Evolutionary conservation across 495 filamentous ascomycete species (phyloP).

Genomic region (Xylaria cubensis): DNA sequence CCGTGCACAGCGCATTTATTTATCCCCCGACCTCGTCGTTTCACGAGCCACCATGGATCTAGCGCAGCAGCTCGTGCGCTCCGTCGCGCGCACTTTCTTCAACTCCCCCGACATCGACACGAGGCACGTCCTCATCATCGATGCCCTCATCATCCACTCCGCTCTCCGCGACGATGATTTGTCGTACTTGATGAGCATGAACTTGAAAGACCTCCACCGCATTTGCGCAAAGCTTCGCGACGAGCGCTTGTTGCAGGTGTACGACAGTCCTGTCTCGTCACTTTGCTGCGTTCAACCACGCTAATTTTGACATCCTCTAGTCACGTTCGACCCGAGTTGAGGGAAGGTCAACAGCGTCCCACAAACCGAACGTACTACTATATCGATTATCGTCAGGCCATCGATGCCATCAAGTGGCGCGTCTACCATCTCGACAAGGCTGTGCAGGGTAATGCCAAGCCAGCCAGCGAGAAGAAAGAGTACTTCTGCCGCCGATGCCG

Average conservation of each 20-base stretch:
- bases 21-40: background rate
- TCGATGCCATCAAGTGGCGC: slow-evolving; percentile 96
- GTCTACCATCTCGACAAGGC: slow-evolving; percentile 82
- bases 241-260: slow-evolving; percentile 84
- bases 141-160: slow-evolving; percentile 91
- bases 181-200: slow-evolving; percentile 81
- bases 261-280: slow-evolving; percentile 37
- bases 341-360: slow-evolving; percentile 80
- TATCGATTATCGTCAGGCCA: slow-evolving; percentile 90
- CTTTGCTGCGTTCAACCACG: background rate
- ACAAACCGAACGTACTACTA: slow-evolving; percentile 92
- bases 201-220: slow-evolving; percentile 87
- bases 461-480: slow-evolving; percentile 86
- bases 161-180: slow-evolving; percentile 88
- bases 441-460: slow-evolving; percentile 80
- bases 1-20: background rate
- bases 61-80: slow-evolving; percentile 86
- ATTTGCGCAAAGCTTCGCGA: slow-evolving; percentile 83
- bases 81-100: slow-evolving; percentile 90
- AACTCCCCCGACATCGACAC: slow-evolving; percentile 57
- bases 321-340: slow-evolving; percentile 78
- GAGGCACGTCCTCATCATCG: slow-evolving; percentile 85
- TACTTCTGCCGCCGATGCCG: slow-evolving; percentile 83
- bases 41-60: slow-evolving; percentile 70
- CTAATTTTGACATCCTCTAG: slow-evolving; percentile 48